A percentile compares a stretch with the other conserved stretches of the same genome.
phyloP scores from a whole-genome alignment of 139 green algal species.

The Pycnococcus provasolii region DNA sequence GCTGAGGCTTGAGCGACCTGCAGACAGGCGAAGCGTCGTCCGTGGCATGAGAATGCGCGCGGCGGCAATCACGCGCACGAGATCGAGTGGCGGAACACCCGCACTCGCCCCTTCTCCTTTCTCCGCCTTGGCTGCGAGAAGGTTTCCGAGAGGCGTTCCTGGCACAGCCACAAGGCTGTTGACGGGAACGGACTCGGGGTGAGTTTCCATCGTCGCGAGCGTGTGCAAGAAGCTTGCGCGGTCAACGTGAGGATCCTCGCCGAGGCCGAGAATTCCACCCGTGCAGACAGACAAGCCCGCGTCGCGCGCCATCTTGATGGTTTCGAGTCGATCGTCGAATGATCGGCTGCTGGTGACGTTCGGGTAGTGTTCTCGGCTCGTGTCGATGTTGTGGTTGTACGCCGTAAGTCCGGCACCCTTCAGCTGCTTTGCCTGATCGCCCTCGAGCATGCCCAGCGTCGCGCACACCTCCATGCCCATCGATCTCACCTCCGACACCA shows the following conservation, averaged over 20 bases:
- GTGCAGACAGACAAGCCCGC: slow-evolving; percentile 93
- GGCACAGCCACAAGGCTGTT: slow-evolving; percentile 88
- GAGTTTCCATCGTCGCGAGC: slow-evolving; percentile 84
- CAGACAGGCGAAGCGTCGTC: slow-evolving; percentile 80
- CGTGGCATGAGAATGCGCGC: slow-evolving; percentile 87
- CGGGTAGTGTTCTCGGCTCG: slow-evolving; percentile 81
- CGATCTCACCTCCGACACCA: slow-evolving; percentile 65
- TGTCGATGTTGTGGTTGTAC: slow-evolving; percentile 99
- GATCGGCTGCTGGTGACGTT: slow-evolving; percentile 84
- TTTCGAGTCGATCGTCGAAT: slow-evolving; percentile 84
- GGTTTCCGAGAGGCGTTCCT: slow-evolving; percentile 75
- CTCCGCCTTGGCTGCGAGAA: slow-evolving; percentile 8
- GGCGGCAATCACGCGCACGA: slow-evolving; percentile 88
- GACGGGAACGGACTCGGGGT: slow-evolving; percentile 94
- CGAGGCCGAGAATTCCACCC: slow-evolving; percentile 86
- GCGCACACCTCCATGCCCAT: slow-evolving; percentile 85
- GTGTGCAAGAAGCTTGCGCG: slow-evolving; percentile 68
- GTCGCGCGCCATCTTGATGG: slow-evolving; percentile 68
- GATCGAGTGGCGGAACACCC: slow-evolving; percentile 40
- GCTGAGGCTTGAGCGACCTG: slow-evolving; percentile 50
- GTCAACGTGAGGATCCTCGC: slow-evolving; percentile 45
- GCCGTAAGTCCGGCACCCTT: slow-evolving; percentile 84
- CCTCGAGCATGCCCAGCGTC: slow-evolving; percentile 68
- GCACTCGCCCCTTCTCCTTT: slow-evolving; percentile 22
- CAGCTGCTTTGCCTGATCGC: slow-evolving; percentile 70